Evolutionary conservation across 163 green algal species (phyloP).

Genomic region (Trebouxia gelatinosa): DNA sequence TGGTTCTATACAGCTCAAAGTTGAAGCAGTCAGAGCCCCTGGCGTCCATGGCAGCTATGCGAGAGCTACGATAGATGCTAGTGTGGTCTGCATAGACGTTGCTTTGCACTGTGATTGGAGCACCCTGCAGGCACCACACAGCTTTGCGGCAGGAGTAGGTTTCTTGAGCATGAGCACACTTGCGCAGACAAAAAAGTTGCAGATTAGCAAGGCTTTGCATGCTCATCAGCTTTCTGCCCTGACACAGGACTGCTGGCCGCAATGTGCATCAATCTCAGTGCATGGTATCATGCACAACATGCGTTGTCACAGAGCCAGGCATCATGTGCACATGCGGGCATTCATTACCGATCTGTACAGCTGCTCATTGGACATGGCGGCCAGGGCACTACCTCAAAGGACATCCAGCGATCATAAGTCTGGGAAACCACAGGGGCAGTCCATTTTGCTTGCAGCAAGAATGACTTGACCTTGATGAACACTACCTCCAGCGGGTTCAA

Average conservation of each 20-base stretch:
- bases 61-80: not conserved
- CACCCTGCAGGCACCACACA: constrained; percentile 18
- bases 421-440: constrained; percentile 29
- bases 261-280: too few species aligned
- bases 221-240: too few species aligned
- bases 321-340: not conserved
- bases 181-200: too few species aligned
- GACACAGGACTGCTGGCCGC: too few species aligned
- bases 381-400: constrained; percentile 28
- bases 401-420: constrained; percentile 42
- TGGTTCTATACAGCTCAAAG: not conserved
- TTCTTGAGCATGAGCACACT: too few species aligned
- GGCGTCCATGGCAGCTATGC: not conserved
- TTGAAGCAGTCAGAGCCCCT: not conserved
- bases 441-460: constrained; percentile 41
- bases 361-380: not conserved
- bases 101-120: not conserved
- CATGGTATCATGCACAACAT: too few species aligned
- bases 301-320: too few species aligned
- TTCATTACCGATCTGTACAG: not conserved
- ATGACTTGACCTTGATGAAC: constrained; percentile 65
- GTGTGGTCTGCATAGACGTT: not conserved
- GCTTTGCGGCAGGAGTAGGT: too few species aligned
- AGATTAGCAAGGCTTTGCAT: too few species aligned
- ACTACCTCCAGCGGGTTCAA: constrained; percentile 60